These are phyloP conservation scores for Cyclotella kingstonii DNA, from an alignment of 108 stramenopile genomes.

Conservation along the genomic window DNA sequence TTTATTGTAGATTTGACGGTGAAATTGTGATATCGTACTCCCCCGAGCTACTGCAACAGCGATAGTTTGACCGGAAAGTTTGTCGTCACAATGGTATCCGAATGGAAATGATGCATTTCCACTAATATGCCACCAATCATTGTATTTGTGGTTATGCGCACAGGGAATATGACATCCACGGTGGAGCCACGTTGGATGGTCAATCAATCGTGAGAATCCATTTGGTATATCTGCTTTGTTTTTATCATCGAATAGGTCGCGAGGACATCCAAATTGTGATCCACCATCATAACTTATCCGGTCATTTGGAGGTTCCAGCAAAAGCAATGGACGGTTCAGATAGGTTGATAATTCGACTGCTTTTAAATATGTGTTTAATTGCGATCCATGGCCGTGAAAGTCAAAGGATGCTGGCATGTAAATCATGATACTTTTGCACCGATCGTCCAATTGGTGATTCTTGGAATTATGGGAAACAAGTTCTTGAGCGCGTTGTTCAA, in stretches of 20 bases:
- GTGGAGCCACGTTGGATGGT: slow-evolving; percentile 34
- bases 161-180: slow-evolving; percentile 33
- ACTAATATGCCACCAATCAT: slow-evolving; percentile 11
- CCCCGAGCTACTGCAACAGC: slow-evolving; percentile 19
- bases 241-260: not conserved
- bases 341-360: slow-evolving; percentile 16
- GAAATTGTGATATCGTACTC: slow-evolving; percentile 1
- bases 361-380: slow-evolving; percentile 38
- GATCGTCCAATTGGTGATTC: not conserved
- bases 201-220: slow-evolving; percentile 33
- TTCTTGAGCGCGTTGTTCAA: too few relatives aligned
- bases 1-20: not conserved
- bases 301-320: slow-evolving; percentile 29
- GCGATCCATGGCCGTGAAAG: slow-evolving; percentile 37
- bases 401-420: slow-evolving; percentile 35
- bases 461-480: too few relatives aligned
- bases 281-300: too few relatives aligned
- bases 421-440: slow-evolving; percentile 17
- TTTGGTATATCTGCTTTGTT: slow-evolving; percentile 12
- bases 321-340: slow-evolving; percentile 17
- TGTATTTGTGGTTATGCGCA: slow-evolving; percentile 8
- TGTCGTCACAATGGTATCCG: slow-evolving; percentile 2
- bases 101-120: not conserved
- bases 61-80: slow-evolving; percentile 2
- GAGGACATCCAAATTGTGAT: slow-evolving; percentile 40